Percentiles rank a stretch among this genome's conserved stretches.
phyloP scores from a whole-genome alignment of 2,329 filamentous ascomycete species.

The Didymella exigua region DNA sequence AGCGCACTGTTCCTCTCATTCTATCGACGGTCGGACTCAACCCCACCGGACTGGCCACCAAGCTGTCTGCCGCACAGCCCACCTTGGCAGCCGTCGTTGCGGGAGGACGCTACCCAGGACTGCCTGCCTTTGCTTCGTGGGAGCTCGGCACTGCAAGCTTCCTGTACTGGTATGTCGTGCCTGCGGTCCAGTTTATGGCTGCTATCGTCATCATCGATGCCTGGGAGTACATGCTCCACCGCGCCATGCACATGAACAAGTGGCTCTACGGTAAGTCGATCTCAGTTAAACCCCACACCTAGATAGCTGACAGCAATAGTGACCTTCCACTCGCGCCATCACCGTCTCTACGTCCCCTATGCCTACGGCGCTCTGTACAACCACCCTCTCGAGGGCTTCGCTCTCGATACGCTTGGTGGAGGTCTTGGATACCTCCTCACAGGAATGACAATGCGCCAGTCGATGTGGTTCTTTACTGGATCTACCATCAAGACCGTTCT shows the following conservation, averaged over 20 bases:
- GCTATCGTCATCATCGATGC: constrained; percentile 84
- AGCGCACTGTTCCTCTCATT: constrained; percentile 75
- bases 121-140: constrained; percentile 83
- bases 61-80: constrained; percentile 72
- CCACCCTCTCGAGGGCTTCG: constrained; percentile 90
- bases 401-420: constrained; percentile 88
- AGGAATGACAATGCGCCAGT: constrained; percentile 82
- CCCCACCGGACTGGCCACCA: constrained; percentile 74
- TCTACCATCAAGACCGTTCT: constrained; percentile 96
- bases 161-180: constrained; percentile 80
- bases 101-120: constrained; percentile 79
- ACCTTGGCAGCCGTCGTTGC: constrained; percentile 75
- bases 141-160: constrained; percentile 75
- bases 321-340: constrained; percentile 91
- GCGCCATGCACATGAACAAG: constrained; percentile 95
- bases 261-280: constrained; percentile 85
- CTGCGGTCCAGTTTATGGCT: constrained; percentile 74
- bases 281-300: neutral
- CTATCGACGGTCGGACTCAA: constrained; percentile 78
- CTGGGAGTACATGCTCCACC: constrained; percentile 98
- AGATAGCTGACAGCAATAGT: constrained; percentile 55
- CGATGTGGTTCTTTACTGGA: constrained; percentile 85
- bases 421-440: constrained; percentile 81
- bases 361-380: constrained; percentile 97
- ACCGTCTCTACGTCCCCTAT: constrained; percentile 96